A percentile compares a stretch with the other conserved stretches of the same genome.
phyloP scores from a whole-genome alignment of 345 rosid species.

The Streptanthus diversifolius region DNA sequence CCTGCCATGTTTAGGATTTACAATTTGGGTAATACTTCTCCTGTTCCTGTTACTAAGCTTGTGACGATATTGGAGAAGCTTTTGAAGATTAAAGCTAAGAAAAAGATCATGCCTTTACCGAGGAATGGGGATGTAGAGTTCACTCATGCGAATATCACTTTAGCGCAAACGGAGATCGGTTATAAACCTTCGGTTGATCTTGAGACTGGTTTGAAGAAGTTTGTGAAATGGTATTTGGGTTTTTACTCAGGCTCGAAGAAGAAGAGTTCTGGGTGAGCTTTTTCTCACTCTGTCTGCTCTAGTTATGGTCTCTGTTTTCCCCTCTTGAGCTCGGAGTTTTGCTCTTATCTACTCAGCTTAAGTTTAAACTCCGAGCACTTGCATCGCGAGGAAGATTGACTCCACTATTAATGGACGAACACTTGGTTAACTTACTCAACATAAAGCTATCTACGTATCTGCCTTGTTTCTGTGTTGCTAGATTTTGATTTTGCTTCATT shows the following conservation, averaged over 20 bases:
- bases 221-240: conserved; percentile 64
- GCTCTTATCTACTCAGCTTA: neutral
- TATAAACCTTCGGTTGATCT: conserved; percentile 57
- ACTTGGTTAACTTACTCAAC: conserved; percentile 17
- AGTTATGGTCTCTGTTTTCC: neutral
- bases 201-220: conserved; percentile 67
- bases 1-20: conserved; percentile 53
- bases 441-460: conserved; percentile 17
- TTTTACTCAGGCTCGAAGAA: conserved; percentile 46
- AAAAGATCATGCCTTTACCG: conserved; percentile 52
- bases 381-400: neutral
- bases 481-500: conserved; percentile 31
- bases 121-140: conserved; percentile 72
- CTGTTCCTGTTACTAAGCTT: conserved; percentile 53
- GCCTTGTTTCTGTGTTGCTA: conserved; percentile 29
- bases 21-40: conserved; percentile 63
- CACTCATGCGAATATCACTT: conserved; percentile 59
- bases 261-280: conserved; percentile 42
- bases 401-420: neutral
- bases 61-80: conserved; percentile 61
- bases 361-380: conserved; percentile 3
- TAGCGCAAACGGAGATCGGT: conserved; percentile 51
- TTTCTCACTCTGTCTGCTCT: neutral
- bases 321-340: conserved; percentile 9
- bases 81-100: conserved; percentile 58